Base-by-base conservation (phyloP, 352 stramenopile genomes). In the Phytophthora syringae region DNA sequence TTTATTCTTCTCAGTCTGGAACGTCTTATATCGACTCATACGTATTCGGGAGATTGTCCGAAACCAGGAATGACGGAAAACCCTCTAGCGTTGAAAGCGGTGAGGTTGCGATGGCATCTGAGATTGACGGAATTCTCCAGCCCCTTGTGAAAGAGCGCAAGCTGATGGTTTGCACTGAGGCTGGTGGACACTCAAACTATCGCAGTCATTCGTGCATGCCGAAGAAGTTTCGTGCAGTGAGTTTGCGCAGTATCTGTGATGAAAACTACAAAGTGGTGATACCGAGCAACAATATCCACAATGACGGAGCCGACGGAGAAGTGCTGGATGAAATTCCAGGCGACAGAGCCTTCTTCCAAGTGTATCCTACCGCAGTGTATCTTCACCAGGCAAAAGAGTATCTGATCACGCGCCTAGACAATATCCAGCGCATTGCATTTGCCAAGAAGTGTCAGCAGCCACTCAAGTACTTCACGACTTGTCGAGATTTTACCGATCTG, bases 331-430 rank as follows among this genome's bases (percentile, higher is more conserved):
- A 86, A 51, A 87, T 98, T 44, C 86, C 91, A 34, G 89, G 91
- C 34, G 84, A 92, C 43, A 66, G 72, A 44, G 91, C 91, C 0
- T 98, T 98, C 52, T 98, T 98, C 51, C 86, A 97, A 60, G 74
- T 98, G 15, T 98, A 97, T 50, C 89, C 91, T 22, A 88, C 89
- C 0, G 94, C 88, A 11, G 93, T 97, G 3, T 98, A 98, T 67
- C 76, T 98, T 42, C 88, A 98, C 56, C 93, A 97, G 55, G 93
- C 79, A 15, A 76, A 90, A 18, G 92, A 97, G 56, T 98, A 97
- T 67, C 64, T 98, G 28, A 90, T 98, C 58, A 92, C 80, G 12
- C 85, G 82, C 37, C 57, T 98, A 13, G 92, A 98, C 52, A 77
- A 84, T 11, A 57, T 76, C 16, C 60, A 81, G 36, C 79, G 86